Evolutionary conservation across 2,329 filamentous ascomycete genomes (phyloP).

Genomic region (Clonostachys chloroleuca): DNA sequence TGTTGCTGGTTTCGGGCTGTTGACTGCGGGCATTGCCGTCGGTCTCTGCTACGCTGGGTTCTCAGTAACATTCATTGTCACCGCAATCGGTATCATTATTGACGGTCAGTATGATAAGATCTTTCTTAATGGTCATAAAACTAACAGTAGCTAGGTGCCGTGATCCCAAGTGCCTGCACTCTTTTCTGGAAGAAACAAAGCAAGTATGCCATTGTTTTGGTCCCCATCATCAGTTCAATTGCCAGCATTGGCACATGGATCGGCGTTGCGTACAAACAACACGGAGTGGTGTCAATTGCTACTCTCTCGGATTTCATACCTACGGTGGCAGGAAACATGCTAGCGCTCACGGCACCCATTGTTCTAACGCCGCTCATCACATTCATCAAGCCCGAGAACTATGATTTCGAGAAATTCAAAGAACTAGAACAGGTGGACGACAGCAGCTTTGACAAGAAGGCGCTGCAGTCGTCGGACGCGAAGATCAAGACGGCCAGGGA

Average conservation of each 20-base stretch:
- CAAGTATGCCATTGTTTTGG: conserved; percentile 62
- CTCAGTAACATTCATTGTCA: conserved; percentile 67
- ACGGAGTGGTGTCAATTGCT: conserved; percentile 62
- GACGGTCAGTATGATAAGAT: conserved; percentile 27
- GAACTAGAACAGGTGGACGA: too few species aligned
- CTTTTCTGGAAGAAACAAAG: conserved; percentile 80
- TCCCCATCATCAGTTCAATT: conserved; percentile 62
- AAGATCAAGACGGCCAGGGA: too few species aligned
- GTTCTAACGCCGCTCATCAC: conserved; percentile 73
- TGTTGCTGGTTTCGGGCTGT: conserved; percentile 67
- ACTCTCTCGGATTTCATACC: conserved; percentile 80
- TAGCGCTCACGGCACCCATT: too few species aligned
- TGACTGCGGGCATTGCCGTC: too few species aligned
- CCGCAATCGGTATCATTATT: conserved; percentile 86
- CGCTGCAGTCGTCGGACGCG: too few species aligned
- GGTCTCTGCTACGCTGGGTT: conserved; percentile 72
- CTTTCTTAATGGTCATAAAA: too few species aligned
- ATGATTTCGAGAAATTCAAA: too few species aligned
- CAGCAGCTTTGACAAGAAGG: too few species aligned
- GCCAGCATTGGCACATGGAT: conserved; percentile 72
- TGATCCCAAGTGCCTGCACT: conserved; percentile 76
- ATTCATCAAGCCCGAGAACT: conserved; percentile 25
- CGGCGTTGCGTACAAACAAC: conserved; percentile 66
- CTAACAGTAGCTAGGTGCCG: conserved; percentile 46
- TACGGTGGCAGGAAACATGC: conserved; percentile 74